These are phyloP conservation scores for Filosporella fistucella DNA, from an alignment of 495 filamentous ascomycete genomes.

Conservation along the genomic window DNA sequence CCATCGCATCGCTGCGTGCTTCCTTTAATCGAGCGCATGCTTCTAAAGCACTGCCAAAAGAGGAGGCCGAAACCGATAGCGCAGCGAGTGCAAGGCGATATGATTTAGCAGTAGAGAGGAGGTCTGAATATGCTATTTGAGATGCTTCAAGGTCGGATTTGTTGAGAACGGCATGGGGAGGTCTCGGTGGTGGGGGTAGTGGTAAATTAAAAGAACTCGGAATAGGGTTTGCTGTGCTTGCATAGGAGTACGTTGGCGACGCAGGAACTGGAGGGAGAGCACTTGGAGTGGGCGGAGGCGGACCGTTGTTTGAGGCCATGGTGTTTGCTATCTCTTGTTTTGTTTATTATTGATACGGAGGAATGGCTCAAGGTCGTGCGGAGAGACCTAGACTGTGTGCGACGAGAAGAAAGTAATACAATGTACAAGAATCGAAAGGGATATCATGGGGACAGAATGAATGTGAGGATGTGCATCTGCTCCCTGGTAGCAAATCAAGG, in stretches of 20 bases:
- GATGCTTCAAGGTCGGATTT: slow-evolving; percentile 56
- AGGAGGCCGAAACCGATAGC: slow-evolving; percentile 51
- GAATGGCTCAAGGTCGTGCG: too few species aligned
- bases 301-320: slow-evolving; percentile 8
- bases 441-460: slow-evolving; percentile 1
- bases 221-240: slow-evolving; percentile 53
- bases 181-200: slow-evolving; percentile 44
- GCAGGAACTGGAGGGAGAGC: slow-evolving; percentile 48
- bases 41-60: slow-evolving; percentile 58
- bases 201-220: slow-evolving; percentile 50
- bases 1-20: slow-evolving; percentile 44
- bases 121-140: slow-evolving; percentile 54
- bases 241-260: slow-evolving; percentile 56
- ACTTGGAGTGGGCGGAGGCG: slow-evolving; percentile 42
- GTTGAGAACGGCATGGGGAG: slow-evolving; percentile 51
- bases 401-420: not conserved
- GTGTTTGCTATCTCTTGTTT: too few species aligned
- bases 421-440: slow-evolving; percentile 2
- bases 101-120: slow-evolving; percentile 51
- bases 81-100: slow-evolving; percentile 54
- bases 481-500: too few species aligned
- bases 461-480: too few species aligned
- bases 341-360: too few species aligned
- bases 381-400: too few species aligned
- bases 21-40: slow-evolving; percentile 60